These are phyloP conservation scores for Bipolaris gigantea DNA, from an alignment of 2,329 filamentous ascomycete genomes.

Conservation along the genomic window DNA sequence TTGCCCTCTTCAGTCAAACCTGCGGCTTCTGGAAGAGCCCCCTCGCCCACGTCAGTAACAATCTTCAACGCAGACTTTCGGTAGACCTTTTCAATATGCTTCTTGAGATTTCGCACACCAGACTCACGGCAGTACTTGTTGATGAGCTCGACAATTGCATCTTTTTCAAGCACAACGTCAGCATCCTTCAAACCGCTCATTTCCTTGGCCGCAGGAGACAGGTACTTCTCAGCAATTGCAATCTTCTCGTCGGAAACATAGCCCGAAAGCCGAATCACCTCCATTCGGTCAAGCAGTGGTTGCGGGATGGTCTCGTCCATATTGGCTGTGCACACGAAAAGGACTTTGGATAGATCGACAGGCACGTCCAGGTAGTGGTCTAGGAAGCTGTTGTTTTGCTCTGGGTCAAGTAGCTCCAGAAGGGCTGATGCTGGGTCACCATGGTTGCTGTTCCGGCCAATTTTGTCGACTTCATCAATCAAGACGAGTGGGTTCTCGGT, in stretches of 20 bases:
- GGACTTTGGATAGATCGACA: slow-evolving; percentile 93
- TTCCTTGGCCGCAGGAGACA: slow-evolving; percentile 92
- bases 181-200: slow-evolving; percentile 87
- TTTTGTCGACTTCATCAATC: slow-evolving; percentile 98
- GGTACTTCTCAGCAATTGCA: slow-evolving; percentile 92
- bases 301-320: slow-evolving; percentile 98
- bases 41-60: slow-evolving; percentile 89
- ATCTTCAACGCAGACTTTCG: slow-evolving; percentile 97
- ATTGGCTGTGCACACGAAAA: slow-evolving; percentile 98
- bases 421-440: slow-evolving; percentile 94
- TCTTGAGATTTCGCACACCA: slow-evolving; percentile 95
- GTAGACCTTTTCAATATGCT: slow-evolving; percentile 99
- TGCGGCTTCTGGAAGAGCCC: slow-evolving; percentile 75
- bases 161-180: slow-evolving; percentile 81
- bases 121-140: slow-evolving; percentile 98
- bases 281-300: slow-evolving; percentile 94
- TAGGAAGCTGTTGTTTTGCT: slow-evolving; percentile 95
- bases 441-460: slow-evolving; percentile 85
- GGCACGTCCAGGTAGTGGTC: slow-evolving; percentile 99
- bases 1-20: slow-evolving; percentile 86
- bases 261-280: slow-evolving; percentile 92
- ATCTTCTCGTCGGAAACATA: slow-evolving; percentile 99
- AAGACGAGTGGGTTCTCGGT: slow-evolving; percentile 96
- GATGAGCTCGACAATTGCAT: slow-evolving; percentile 93
- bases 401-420: slow-evolving; percentile 89